Evolutionary conservation across 2,329 filamentous ascomycete species (phyloP), one percentile per base, ranked within the genome.

Genomic region (Aspergillus cejpii): DNA sequence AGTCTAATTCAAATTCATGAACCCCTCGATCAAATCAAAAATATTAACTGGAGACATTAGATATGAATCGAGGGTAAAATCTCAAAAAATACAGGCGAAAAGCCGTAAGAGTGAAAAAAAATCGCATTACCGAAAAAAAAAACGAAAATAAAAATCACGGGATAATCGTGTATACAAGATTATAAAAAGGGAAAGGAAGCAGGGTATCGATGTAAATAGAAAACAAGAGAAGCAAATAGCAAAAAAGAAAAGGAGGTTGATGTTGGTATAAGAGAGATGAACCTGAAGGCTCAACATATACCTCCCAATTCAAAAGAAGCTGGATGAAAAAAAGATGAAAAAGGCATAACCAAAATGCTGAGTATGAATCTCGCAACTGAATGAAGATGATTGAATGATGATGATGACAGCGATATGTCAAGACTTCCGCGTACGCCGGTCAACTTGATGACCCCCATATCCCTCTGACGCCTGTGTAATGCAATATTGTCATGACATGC

Each of bases 341-440:
- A 47, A 42, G 21, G 14, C 37, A 36, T 20, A 39, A 39, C 41
- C 21, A 45, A 15, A 43, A 39, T 31, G 37, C 26, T 43, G 41
- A 41, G 39, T 29, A 20, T 29, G 17, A 37, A 24, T 4, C 23
- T 24, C 23, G 61, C 57, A 57, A 62, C 55, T 47, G 57, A 55
- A 50, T 57, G 56, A 55, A 58, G 52, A 45, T 48, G 39, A 23
- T 29, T 27, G 43, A 27, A 39, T 17, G 26, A 38, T 41, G 37
- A 48, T 37, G 47, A 53, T 47, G 47, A 55, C 39, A 36, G 55
- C 47, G 47, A 49, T 47, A 53, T 56, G 55, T 48, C 44, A 54
- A 50, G 49, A 53, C 54, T 48, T 51, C 52, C 51, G 52, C 44
- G 59, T 67, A 71, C 56, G 72, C 68, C 45, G 70, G 77, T 53